These are phyloP conservation scores for Chalara sp. DNA, from an alignment of 2,329 filamentous ascomycete species.

Conservation along the genomic window DNA sequence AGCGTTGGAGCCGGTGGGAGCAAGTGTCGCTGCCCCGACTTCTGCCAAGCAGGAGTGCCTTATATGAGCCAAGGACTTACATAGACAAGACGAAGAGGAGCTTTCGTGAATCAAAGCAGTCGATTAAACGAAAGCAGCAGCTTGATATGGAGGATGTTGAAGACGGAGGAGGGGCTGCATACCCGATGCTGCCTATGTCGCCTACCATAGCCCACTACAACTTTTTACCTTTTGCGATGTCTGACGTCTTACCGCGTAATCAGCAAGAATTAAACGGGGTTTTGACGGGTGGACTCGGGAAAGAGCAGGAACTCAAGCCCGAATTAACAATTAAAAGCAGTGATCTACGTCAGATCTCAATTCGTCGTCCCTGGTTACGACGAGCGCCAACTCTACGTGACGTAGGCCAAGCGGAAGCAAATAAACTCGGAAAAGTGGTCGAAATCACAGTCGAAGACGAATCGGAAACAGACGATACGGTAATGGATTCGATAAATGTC, in stretches of 20 bases:
- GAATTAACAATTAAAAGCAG: constrained; percentile 36
- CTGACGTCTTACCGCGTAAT: constrained; percentile 18
- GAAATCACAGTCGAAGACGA: constrained; percentile 47
- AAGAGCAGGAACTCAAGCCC: constrained; percentile 42
- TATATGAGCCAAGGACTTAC: constrained; percentile 16
- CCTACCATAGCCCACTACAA: constrained; percentile 12
- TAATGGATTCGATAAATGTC: constrained; percentile 15
- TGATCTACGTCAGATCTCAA: constrained; percentile 15
- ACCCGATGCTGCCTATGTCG: constrained; percentile 10
- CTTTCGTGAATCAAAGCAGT: constrained; percentile 1
- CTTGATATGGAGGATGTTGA: constrained; percentile 9
- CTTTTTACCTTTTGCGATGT: constrained; percentile 22
- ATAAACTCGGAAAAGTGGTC: constrained; percentile 51
- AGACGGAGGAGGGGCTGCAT: constrained; percentile 13
- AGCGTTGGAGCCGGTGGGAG: too few relatives aligned
- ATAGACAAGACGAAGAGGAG: constrained; percentile 7
- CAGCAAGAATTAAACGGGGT: constrained; percentile 42
- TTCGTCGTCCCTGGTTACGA: constrained; percentile 11
- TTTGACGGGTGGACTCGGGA: constrained; percentile 52
- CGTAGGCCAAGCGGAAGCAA: constrained; percentile 51
- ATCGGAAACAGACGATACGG: constrained; percentile 19
- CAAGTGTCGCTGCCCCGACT: too few relatives aligned
- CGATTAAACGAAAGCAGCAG: constrained; percentile 16
- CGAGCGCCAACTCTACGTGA: constrained; percentile 38
- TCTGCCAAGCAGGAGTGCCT: constrained; percentile 12